Conservation (phyloP, 805 yeast species). For the Hanseniaspora lachancei region DNA sequence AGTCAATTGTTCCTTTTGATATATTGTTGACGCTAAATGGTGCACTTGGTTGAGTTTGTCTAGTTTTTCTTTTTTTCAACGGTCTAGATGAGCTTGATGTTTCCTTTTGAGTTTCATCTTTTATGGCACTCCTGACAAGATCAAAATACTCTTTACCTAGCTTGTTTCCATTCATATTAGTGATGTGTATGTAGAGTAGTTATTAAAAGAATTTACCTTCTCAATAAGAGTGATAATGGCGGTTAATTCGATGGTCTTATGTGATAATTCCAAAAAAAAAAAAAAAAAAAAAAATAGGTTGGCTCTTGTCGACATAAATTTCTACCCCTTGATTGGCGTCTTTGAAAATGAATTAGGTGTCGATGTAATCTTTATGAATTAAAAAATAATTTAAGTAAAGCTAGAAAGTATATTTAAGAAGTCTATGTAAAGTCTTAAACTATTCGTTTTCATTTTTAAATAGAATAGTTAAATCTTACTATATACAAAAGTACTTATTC, state of each 20-base stretch:
- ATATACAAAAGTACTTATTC: neutral
- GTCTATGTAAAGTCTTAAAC: too few species aligned
- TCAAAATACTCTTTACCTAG: slow-evolving; percentile 12
- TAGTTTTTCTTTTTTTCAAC: slow-evolving; percentile 8
- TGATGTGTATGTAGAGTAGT: neutral
- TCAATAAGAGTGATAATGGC: too few species aligned
- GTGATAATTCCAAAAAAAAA: neutral
- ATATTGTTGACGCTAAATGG: neutral
- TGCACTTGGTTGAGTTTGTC: neutral
- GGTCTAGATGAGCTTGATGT: neutral
- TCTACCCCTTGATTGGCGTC: neutral
- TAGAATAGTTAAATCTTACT: neutral
- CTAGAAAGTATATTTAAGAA: too few species aligned
- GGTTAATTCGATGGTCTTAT: neutral
- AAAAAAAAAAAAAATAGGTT: neutral
- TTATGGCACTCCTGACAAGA: slow-evolving; percentile 1
- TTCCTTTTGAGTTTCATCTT: neutral
- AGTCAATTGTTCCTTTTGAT: neutral
- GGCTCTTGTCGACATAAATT: neutral
- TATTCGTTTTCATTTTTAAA: too few species aligned
- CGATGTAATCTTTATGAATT: too few species aligned
- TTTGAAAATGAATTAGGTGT: neutral
- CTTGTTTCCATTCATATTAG: neutral
- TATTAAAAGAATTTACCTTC: neutral
- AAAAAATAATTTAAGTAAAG: too few species aligned